Conservation (phyloP, 2,329 filamentous ascomycete species). For the Graphiopsis chlorocephala region DNA sequence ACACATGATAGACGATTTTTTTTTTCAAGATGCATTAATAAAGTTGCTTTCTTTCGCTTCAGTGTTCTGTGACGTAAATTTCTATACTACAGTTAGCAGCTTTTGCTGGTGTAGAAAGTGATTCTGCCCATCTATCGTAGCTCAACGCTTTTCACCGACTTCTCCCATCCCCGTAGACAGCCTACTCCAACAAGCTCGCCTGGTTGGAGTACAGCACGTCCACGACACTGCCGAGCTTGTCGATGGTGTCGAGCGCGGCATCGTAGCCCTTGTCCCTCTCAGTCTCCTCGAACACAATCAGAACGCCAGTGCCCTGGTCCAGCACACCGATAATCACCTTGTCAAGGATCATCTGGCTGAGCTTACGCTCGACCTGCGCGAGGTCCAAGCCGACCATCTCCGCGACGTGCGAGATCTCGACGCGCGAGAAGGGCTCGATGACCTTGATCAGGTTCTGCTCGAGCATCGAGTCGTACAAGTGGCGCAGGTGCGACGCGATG, state of each 20-base stretch:
- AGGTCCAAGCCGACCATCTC: conserved; percentile 97
- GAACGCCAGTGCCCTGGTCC: conserved; percentile 94
- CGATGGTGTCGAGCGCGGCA: conserved; percentile 88
- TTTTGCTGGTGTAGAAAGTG: not conserved
- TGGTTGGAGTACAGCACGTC: conserved; percentile 98
- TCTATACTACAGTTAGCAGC: conserved; percentile 11
- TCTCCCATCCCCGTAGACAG: not conserved
- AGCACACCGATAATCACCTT: conserved; percentile 97
- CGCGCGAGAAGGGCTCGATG: conserved; percentile 95
- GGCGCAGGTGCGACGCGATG: conserved; percentile 92
- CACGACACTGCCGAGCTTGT: conserved; percentile 95
- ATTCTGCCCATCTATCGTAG: not conserved
- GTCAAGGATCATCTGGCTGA: conserved; percentile 99
- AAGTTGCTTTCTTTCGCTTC: not conserved
- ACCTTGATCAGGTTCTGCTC: conserved; percentile 99
- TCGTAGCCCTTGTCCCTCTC: conserved; percentile 92
- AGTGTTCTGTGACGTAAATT: not conserved
- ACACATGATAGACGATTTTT: not conserved
- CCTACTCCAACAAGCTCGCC: conserved; percentile 86
- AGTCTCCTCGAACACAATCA: conserved; percentile 96
- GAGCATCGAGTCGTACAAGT: conserved; percentile 96
- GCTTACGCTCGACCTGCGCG: conserved; percentile 94
- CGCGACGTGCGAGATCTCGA: conserved; percentile 94
- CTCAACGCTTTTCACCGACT: not conserved
- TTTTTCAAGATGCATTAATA: not conserved